phyloP scores from a whole-genome alignment of 139 green algal species.

The Nannochloris sp. region DNA sequence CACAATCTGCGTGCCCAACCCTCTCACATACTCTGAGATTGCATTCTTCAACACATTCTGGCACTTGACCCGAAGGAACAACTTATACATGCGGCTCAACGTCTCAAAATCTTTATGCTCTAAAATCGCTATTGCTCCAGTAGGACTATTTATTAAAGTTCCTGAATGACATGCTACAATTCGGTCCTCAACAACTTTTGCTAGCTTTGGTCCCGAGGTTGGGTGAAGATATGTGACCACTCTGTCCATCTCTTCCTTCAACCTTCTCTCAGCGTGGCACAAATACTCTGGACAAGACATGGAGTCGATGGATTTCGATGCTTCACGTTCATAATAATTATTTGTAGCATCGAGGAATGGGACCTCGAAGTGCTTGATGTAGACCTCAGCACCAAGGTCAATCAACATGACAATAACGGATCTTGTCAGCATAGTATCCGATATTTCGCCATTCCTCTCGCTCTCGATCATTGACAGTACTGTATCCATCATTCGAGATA shows the following conservation, averaged over 20 bases:
- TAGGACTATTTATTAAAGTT: conserved; percentile 79
- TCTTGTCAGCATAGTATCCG: conserved; percentile 71
- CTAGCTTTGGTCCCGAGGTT: conserved; percentile 57
- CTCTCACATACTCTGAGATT: conserved; percentile 52
- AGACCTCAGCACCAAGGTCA: conserved; percentile 78
- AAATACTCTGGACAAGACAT: conserved; percentile 88
- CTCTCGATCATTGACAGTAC: conserved; percentile 57
- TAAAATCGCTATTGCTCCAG: conserved; percentile 75
- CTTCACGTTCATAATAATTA: conserved; percentile 84
- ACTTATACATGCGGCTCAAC: conserved; percentile 80
- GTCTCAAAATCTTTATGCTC: conserved; percentile 69
- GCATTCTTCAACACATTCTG: conserved; percentile 38
- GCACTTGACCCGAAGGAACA: conserved; percentile 67
- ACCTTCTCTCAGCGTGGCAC: conserved; percentile 59
- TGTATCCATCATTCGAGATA: conserved; percentile 55
- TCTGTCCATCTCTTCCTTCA: conserved; percentile 83
- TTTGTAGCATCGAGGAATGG: conserved; percentile 71
- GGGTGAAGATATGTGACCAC: conserved; percentile 76
- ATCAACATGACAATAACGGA: conserved; percentile 81
- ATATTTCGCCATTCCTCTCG: conserved; percentile 79
- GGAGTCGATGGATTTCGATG: conserved; percentile 58
- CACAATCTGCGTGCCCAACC: conserved; percentile 59
- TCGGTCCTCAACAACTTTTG: conserved; percentile 71
- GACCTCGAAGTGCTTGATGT: conserved; percentile 85
- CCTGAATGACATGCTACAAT: conserved; percentile 76